Percentiles rank a stretch among this genome's conserved stretches.
phyloP scores from a whole-genome alignment of 768 basidiomycete genomes.

The Coprinopsis cinerea region DNA sequence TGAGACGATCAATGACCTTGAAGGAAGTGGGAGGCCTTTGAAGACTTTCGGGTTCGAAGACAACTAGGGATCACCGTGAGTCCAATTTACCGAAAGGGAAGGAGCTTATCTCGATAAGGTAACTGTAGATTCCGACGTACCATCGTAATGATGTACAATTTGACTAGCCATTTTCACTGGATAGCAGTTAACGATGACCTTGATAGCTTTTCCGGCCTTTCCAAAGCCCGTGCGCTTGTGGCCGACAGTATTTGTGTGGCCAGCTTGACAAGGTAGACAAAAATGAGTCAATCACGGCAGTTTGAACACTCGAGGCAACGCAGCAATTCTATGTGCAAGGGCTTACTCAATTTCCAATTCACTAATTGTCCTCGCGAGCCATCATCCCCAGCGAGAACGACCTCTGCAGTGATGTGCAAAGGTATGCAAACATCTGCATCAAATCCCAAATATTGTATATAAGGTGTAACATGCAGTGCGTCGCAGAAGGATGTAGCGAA shows the following conservation, averaged over 20 bases:
- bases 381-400: neutral
- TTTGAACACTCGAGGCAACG: too few relatives aligned
- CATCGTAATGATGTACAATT: neutral
- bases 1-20: too few relatives aligned
- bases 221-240: neutral
- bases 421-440: neutral
- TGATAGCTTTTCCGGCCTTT: neutral
- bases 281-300: too few relatives aligned
- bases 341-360: neutral
- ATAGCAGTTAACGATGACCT: neutral
- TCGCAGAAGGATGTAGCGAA: neutral
- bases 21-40: too few relatives aligned
- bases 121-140: neutral
- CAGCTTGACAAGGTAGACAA: too few relatives aligned
- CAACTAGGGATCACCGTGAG: too few relatives aligned
- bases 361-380: neutral
- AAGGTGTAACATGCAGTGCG: neutral
- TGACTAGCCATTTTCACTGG: neutral
- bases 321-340: too few relatives aligned
- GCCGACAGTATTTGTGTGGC: neutral
- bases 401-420: neutral
- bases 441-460: neutral
- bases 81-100: too few relatives aligned
- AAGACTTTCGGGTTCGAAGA: too few relatives aligned
- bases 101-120: too few relatives aligned